Evolutionary conservation across 768 basidiomycete genomes (phyloP).

Genomic region (Galerina sulciceps): DNA sequence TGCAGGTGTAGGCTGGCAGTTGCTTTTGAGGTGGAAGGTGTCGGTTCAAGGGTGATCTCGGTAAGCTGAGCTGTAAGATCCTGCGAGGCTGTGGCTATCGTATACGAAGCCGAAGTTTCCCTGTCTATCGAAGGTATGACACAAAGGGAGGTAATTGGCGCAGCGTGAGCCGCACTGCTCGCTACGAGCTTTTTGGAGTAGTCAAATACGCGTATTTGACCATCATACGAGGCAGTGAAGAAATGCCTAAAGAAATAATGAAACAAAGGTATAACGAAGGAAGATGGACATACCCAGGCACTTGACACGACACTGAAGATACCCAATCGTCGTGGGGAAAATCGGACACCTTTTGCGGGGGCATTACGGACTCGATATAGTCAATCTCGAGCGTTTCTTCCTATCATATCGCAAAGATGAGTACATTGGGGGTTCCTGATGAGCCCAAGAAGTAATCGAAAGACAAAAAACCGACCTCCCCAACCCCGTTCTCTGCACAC

Average conservation of each 20-base stretch:
- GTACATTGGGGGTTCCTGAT: neutral
- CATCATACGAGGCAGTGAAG: conserved; percentile 83
- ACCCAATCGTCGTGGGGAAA: conserved; percentile 95
- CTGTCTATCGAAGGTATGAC: conserved; percentile 45
- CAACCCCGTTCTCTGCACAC: conserved; percentile 70
- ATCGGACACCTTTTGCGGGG: conserved; percentile 79
- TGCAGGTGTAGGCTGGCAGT: conserved; percentile 84
- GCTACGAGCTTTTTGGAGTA: conserved; percentile 62
- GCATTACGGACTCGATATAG: conserved; percentile 88
- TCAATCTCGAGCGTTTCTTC: conserved; percentile 93
- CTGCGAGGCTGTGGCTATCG: conserved; percentile 75
- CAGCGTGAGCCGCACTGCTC: conserved; percentile 56
- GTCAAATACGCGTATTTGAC: conserved; percentile 73
- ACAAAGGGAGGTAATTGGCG: conserved; percentile 71
- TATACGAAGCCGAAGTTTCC: conserved; percentile 31
- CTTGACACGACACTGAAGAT: conserved; percentile 70
- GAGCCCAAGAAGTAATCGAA: neutral
- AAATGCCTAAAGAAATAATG: conserved; percentile 54
- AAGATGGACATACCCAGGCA: conserved; percentile 49
- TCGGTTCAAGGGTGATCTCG: conserved; percentile 33
- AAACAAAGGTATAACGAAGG: neutral
- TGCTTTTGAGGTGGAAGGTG: conserved; percentile 32
- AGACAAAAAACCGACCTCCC: conserved; percentile 54
- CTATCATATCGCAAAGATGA: conserved; percentile 46
- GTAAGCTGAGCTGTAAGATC: conserved; percentile 75